A percentile compares a stretch with the other conserved stretches of the same genome.
Evolutionary conservation across 2,329 filamentous ascomycete genomes (phyloP).

Genomic region (Trichophyton mentagrophytes): DNA sequence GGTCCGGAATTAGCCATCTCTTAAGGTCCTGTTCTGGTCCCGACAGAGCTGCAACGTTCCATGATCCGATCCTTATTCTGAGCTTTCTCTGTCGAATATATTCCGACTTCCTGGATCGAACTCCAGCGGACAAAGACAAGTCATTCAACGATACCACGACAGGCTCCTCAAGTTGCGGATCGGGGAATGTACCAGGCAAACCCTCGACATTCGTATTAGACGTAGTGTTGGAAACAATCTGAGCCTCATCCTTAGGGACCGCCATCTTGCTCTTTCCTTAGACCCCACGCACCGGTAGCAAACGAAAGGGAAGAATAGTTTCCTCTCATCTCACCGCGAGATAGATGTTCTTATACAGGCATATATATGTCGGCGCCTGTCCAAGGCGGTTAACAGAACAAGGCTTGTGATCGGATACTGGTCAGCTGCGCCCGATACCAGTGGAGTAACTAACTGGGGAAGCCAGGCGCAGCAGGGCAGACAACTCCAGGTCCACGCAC

Average conservation of each 20-base stretch:
- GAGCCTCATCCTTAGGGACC: background rate
- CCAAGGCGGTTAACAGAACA: background rate
- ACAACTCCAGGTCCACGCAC: background rate
- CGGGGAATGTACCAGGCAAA: constrained; percentile 40
- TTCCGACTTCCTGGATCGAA: constrained; percentile 63
- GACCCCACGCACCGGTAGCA: background rate
- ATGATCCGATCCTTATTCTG: constrained; percentile 79
- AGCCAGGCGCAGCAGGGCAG: background rate
- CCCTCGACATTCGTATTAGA: constrained; percentile 18
- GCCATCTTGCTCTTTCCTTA: background rate
- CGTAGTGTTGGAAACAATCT: background rate
- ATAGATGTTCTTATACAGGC: background rate
- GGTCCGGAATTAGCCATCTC: constrained; percentile 60
- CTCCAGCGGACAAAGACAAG: constrained; percentile 39
- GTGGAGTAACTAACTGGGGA: background rate
- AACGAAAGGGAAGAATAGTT: background rate
- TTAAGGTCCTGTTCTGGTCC: constrained; percentile 79
- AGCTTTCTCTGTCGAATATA: constrained; percentile 64
- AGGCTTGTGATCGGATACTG: background rate
- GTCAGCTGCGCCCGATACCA: background rate
- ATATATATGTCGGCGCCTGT: background rate
- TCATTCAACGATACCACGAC: constrained; percentile 17
- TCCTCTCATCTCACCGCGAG: background rate
- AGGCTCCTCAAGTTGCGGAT: constrained; percentile 15
- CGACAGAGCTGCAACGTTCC: constrained; percentile 81